Base-by-base conservation (phyloP, 2,329 filamentous ascomycete species). In the Leptographium procerum region DNA sequence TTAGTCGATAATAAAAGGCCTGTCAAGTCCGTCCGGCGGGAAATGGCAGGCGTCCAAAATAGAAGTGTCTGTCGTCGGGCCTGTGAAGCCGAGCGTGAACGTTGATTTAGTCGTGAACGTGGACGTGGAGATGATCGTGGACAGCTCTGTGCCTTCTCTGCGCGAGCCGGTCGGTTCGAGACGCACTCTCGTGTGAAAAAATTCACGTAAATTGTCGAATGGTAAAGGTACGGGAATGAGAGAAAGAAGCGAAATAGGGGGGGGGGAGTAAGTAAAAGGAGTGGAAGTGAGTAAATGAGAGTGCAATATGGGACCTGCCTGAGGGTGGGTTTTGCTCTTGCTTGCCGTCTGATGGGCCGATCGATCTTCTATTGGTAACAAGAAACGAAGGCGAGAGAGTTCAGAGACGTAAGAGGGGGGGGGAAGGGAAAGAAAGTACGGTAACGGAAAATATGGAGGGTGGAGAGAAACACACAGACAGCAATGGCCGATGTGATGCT, bases 21-120 rank as follows among this genome's bases (percentile, higher is more conserved):
- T 33, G 33, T 51, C 52, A 31, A 60, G 28, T 60, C 63, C 61
- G 61, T 59, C 61, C 63, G 61, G 61, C 63, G 55, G 54, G 33
- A 19, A 47, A 10, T 45, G 52, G 53, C 19, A 43, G 31, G n/a
- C 9, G 19, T 4, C 7, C 24, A 40, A 34, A 10, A 40, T 16
- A 50, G 47, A 13, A 45, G 11, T 33, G n/a, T n/a, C n/a, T n/a
- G n/a, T n/a, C n/a, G n/a, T n/a, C n/a, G n/a, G n/a, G n/a, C n/a
- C n/a, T n/a, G n/a, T n/a, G n/a, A n/a, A n/a, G n/a, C n/a, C n/a
- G n/a, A n/a, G n/a, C n/a, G n/a, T n/a, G n/a, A n/a, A n/a, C n/a
- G n/a, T n/a, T n/a, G n/a, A n/a, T n/a, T n/a, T n/a, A n/a, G n/a
- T n/a, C n/a, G n/a, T n/a, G n/a, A n/a, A n/a, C n/a, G n/a, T n/a